Conservation (phyloP, 306 rosid species). For the Heteromeles arbutifolia region DNA sequence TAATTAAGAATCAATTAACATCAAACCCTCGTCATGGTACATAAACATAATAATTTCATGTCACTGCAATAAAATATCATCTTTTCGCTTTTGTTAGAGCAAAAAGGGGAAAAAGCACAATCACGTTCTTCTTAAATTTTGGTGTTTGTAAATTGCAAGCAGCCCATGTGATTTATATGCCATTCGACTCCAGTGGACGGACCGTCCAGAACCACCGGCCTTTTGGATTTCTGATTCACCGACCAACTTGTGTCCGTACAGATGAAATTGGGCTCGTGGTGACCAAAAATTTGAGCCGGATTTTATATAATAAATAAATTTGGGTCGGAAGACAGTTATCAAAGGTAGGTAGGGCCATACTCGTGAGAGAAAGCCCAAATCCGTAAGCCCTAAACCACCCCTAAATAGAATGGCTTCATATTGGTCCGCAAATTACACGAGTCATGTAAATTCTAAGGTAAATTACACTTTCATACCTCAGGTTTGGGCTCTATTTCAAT, state of each 20-base stretch:
- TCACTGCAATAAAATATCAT: too few species aligned
- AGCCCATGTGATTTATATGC: not conserved
- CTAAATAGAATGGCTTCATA: not conserved
- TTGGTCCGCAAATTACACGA: not conserved
- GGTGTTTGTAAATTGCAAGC: not conserved
- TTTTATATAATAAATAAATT: not conserved
- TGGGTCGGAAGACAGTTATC: not conserved
- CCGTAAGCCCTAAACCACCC: not conserved
- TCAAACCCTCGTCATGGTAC: too few species aligned
- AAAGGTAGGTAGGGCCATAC: not conserved
- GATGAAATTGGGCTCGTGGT: not conserved
- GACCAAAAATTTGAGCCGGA: not conserved
- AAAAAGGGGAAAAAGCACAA: not conserved
- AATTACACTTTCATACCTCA: too few species aligned
- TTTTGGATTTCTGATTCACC: not conserved
- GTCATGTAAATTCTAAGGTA: not conserved
- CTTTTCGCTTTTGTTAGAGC: not conserved
- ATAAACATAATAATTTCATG: too few species aligned
- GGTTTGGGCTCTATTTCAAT: too few species aligned
- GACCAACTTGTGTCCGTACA: not conserved
- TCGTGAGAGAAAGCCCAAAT: not conserved
- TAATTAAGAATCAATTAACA: too few species aligned
- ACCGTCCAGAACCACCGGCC: not conserved
- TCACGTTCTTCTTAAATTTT: not conserved
- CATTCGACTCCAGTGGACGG: not conserved